Percentiles rank a stretch among this genome's conserved stretches.
These are phyloP conservation scores for Sporobolomyces phaffii DNA, from an alignment of 768 basidiomycete species.

Conservation along the genomic window DNA sequence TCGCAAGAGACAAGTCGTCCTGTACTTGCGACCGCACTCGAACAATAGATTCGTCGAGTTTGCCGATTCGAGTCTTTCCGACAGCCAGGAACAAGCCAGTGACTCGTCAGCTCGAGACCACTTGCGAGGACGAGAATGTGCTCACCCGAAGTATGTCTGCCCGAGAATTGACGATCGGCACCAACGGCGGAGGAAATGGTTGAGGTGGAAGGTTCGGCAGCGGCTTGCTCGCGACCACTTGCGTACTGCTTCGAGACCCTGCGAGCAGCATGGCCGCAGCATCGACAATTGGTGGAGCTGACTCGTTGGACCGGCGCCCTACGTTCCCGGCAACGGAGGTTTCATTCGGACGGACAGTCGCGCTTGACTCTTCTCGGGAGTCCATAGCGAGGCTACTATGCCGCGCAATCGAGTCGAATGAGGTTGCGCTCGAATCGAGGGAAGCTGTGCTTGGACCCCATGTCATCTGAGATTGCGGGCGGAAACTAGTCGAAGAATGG, in stretches of 20 bases:
- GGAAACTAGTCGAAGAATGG: background rate
- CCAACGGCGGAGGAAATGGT: background rate
- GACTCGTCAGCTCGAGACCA: background rate
- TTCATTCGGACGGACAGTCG: background rate
- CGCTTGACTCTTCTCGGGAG: background rate
- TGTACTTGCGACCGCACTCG: constrained; percentile 59
- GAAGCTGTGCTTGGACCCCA: background rate
- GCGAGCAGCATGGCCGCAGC: too few relatives aligned
- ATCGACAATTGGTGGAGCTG: too few relatives aligned
- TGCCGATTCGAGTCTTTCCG: constrained; percentile 59
- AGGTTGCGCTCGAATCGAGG: background rate
- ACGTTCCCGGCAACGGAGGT: too few relatives aligned
- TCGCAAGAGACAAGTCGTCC: constrained; percentile 62
- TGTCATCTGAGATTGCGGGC: background rate
- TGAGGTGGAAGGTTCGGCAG: background rate
- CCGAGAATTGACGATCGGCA: constrained; percentile 21
- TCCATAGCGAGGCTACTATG: background rate
- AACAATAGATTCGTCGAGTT: constrained; percentile 59
- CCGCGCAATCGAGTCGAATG: background rate
- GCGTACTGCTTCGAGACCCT: too few relatives aligned
- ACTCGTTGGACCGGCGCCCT: background rate
- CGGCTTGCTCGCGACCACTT: background rate
- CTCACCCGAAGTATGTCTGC: constrained; percentile 42
- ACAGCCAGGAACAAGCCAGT: too few relatives aligned
- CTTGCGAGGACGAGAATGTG: background rate